Percentiles rank a stretch among this genome's conserved stretches.
phyloP scores from a whole-genome alignment of 2,329 filamentous ascomycete genomes.

The Botrytis medusae region DNA sequence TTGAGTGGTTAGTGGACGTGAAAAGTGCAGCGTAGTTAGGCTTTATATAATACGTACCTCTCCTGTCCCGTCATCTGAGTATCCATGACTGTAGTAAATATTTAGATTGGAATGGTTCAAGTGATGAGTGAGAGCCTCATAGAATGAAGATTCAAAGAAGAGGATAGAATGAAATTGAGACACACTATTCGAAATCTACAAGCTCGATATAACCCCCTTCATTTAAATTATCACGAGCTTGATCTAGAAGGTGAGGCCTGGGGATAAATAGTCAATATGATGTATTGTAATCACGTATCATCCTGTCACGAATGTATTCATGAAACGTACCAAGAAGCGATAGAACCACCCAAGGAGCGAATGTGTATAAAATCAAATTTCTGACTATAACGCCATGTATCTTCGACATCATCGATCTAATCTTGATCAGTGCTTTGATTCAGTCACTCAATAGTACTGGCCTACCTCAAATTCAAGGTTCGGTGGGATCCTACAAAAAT shows the following conservation, averaged over 20 bases:
- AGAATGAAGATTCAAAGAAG: background rate
- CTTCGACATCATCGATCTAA: conserved; percentile 39
- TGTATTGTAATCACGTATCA: background rate
- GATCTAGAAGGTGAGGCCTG: conserved; percentile 30
- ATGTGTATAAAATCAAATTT: conserved; percentile 21
- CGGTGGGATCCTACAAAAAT: conserved; percentile 30
- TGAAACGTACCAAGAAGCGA: conserved; percentile 43
- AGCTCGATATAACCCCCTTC: conserved; percentile 35
- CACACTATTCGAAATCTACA: conserved; percentile 33
- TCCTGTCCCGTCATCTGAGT: conserved; percentile 12
- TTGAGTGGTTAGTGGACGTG: background rate
- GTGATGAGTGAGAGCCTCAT: no score
- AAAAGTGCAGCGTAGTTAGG: background rate
- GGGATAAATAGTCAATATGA: conserved; percentile 23
- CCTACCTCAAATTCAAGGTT: conserved; percentile 38
- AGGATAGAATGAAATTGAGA: conserved; percentile 4
- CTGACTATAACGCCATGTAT: conserved; percentile 34
- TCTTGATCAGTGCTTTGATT: background rate
- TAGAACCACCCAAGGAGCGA: conserved; percentile 29
- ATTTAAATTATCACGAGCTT: conserved; percentile 30
- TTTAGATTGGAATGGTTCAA: background rate
- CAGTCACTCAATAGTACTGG: background rate
- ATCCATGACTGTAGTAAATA: background rate
- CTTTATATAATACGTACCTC: background rate
- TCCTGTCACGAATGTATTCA: background rate